phyloP scores from a whole-genome alignment of 176 grass and related monocot species.

The Tillandsia leiboldiana region DNA sequence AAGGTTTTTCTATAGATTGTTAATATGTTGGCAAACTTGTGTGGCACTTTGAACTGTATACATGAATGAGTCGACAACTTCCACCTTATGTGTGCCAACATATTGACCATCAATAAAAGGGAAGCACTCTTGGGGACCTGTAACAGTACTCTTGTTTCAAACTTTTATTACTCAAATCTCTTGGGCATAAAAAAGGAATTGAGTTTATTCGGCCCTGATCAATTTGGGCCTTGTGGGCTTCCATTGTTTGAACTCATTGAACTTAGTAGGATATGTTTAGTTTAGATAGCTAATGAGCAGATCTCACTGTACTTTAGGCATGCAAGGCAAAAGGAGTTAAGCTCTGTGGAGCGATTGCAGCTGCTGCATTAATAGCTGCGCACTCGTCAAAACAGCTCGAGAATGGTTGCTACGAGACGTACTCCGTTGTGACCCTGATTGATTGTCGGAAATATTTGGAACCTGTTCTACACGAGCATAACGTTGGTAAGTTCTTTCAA shows the following conservation, averaged over 20 bases:
- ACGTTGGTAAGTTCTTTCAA: slow-evolving; percentile 36
- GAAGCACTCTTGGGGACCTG: too few species aligned
- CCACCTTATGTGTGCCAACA: too few species aligned
- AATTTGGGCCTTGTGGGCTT: background rate
- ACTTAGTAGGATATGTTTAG: background rate
- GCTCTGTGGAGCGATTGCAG: slow-evolving; percentile 54
- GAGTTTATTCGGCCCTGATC: background rate
- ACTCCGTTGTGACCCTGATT: slow-evolving; percentile 52
- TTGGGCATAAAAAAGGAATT: too few species aligned
- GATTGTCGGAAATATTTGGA: slow-evolving; percentile 72
- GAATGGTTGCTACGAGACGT: slow-evolving; percentile 38
- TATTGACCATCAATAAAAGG: too few species aligned
- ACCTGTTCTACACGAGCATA: slow-evolving; percentile 42
- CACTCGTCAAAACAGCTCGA: slow-evolving; percentile 43
- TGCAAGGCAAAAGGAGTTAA: slow-evolving; percentile 71
- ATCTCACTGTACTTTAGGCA: slow-evolving; percentile 33
- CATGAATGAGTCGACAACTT: too few species aligned
- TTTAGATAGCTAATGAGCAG: background rate
- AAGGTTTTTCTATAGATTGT: too few species aligned
- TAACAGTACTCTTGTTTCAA: too few species aligned
- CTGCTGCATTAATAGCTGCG: slow-evolving; percentile 55
- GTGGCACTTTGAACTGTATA: too few species aligned
- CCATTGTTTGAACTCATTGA: background rate
- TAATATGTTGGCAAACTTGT: too few species aligned
- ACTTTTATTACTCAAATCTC: too few species aligned